Base-by-base conservation (phyloP, 2,329 filamentous ascomycete genomes). In the Penicillium brasilianum region DNA sequence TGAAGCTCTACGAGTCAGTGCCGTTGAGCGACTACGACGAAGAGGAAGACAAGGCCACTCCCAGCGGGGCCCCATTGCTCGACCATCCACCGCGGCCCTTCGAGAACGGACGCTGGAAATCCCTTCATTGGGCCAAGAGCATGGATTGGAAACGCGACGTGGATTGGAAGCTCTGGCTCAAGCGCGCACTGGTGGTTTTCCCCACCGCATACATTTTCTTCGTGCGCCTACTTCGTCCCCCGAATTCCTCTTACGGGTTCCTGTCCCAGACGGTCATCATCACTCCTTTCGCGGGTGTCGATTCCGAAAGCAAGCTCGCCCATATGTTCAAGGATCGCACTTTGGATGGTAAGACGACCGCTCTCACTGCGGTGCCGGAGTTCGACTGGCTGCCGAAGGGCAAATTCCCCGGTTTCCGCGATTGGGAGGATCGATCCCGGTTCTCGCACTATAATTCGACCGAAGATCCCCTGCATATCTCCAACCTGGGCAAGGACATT, bases 381-480 rank as follows among this genome's bases (percentile, higher is more conserved):
- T 68, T 63, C 41, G 58, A 68, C 55, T 70, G 67, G 67, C 52
- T 70, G 4, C 64, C 68, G 4, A 46, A 60, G 39, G 55, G 59
- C 7, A 49, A 58, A 18, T 57, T 61, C 39, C 48, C 62, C 4
- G 68, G 68, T 13, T 70, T 70, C 39, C 50, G 60, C 14, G 69
- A 72, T 55, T 72, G 69, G 69, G 57, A 67, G 49, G 53, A 56
- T 25, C 18, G 43, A 46, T 32, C 53, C 41, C 37, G 39, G 9
- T 49, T 59, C 18, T 37, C 60, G n/a, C 69, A 72, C 20, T 81
- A 81, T 50, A 74, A 66, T 39, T 69, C 77, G 5, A 63, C 65
- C 3, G 58, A 69, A 7, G 78, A 81, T 36, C 79, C 79, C 0
- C 44, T 80, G 37, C 77, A 75, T 50, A 73, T 80, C 14, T 74